These are phyloP conservation scores for Echites panduratus DNA, from an alignment of 257 asterid genomes.

Conservation along the genomic window DNA sequence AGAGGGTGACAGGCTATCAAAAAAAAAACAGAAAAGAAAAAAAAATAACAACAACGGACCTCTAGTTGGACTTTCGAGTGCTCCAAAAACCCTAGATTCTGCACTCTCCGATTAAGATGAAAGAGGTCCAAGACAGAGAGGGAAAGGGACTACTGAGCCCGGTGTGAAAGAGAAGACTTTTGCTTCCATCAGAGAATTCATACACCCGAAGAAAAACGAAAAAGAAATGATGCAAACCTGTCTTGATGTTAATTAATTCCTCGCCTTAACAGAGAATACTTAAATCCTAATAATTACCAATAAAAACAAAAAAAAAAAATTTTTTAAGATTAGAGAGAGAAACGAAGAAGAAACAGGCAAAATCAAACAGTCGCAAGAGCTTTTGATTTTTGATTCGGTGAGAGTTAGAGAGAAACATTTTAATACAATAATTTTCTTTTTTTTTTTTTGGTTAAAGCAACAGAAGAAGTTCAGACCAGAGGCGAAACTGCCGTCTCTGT, in stretches of 20 bases:
- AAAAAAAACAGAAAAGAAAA: not conserved
- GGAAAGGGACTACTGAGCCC: constrained; percentile 35
- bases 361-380: not conserved
- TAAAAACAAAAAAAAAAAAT: constrained; percentile 1
- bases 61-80: constrained; percentile 30
- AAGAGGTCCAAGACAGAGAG: constrained; percentile 3
- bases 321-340: constrained; percentile 12
- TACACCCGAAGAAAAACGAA: constrained; percentile 26
- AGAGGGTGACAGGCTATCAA: not conserved
- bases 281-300: not conserved
- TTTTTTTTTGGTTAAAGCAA: not conserved
- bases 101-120: constrained; percentile 20
- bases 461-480: constrained; percentile 20
- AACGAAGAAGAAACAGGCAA: not conserved
- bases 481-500: constrained; percentile 58
- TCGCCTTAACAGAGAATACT: constrained; percentile 1
- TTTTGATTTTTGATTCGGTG: not conserved
- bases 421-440: too few species aligned
- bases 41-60: constrained; percentile 20
- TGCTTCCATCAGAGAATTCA: constrained; percentile 25
- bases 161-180: constrained; percentile 78
- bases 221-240: constrained; percentile 40
- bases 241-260: not conserved
- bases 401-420: not conserved
- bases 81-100: constrained; percentile 55